Evolutionary conservation across 2,329 filamentous ascomycete genomes (phyloP), one percentile per base, ranked within the genome.

Genomic region (Dactylellina cionopaga): DNA sequence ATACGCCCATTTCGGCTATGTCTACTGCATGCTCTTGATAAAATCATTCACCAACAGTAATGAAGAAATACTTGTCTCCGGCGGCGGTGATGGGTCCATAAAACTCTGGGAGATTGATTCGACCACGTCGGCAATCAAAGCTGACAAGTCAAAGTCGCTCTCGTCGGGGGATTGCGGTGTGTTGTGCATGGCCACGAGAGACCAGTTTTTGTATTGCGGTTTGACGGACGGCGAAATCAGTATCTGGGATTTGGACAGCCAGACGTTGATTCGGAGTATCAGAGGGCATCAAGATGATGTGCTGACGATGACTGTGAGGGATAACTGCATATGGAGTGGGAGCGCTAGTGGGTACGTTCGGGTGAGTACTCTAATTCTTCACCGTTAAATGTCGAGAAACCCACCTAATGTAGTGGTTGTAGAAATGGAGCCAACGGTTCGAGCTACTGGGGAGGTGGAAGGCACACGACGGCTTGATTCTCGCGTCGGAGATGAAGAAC

Each of bases 241-340:
- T 79, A 87, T 99, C 9, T 99, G 96, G 94, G 96, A 99, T 79
- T 84, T 99, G 11, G 94, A 98, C 79, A 98, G 95, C 0, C 89
- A 90, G 59, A 95, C 99, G 80, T 89, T 95, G 51, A 85, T 99
- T 44, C 86, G 95, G 65, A 92, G 92, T 15, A 90, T 99, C 78
- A 92, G 90, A 78, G 88, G 90, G 0, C 90, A 92, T 76, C 87
- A 87, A 31, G 89, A 89, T 43, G 92, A 98, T 79, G 87, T 98
- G 51, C 92, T 96, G 84, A 90, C 92, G 0, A 83, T 98, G 43
- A 90, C 92, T 75, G 90, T 97, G 80, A 90, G 91, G 22, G 92
- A 91, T 81, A 92, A 92, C 0, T 89, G 90, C 74, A 84, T 97
- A 5, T 95, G 95, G 82, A 94, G 90, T 75, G 93, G 91, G 13